Evolutionary conservation across 371 early-diverging fungal species (phyloP).

Genomic region (Mucor piriformis): DNA sequence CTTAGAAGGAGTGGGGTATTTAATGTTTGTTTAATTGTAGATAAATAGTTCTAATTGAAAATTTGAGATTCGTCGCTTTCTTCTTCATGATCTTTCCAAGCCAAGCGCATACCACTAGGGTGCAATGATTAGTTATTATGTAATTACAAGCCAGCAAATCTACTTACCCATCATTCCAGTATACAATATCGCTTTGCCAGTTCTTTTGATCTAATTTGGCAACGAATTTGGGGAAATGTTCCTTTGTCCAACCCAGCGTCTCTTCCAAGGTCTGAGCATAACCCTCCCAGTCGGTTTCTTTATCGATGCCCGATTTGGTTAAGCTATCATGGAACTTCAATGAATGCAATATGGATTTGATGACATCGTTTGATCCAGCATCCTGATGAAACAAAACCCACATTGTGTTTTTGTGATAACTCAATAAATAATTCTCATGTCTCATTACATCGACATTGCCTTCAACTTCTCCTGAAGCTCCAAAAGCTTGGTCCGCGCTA

Average conservation of each 20-base stretch:
- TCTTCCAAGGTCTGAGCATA: slow-evolving; percentile 40
- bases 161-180: slow-evolving; percentile 60
- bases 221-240: slow-evolving; percentile 49
- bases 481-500: slow-evolving; percentile 50
- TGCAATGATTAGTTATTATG: not conserved
- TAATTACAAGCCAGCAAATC: not conserved
- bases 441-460: slow-evolving; percentile 33
- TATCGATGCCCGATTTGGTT: slow-evolving; percentile 21
- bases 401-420: slow-evolving; percentile 48
- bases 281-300: slow-evolving; percentile 35
- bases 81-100: slow-evolving; percentile 15
- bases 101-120: slow-evolving; percentile 15
- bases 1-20: no score
- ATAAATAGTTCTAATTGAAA: not conserved
- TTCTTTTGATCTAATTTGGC: slow-evolving; percentile 55
- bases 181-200: slow-evolving; percentile 67
- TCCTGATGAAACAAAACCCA: slow-evolving; percentile 57
- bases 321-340: slow-evolving; percentile 51
- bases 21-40: no score
- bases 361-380: slow-evolving; percentile 56
- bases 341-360: slow-evolving; percentile 65
- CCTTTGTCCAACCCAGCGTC: slow-evolving; percentile 52
- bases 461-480: slow-evolving; percentile 40
- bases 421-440: slow-evolving; percentile 52
- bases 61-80: slow-evolving; percentile 2